Evolutionary conservation across 805 yeast genomes (phyloP).

Genomic region (Candida montana): DNA sequence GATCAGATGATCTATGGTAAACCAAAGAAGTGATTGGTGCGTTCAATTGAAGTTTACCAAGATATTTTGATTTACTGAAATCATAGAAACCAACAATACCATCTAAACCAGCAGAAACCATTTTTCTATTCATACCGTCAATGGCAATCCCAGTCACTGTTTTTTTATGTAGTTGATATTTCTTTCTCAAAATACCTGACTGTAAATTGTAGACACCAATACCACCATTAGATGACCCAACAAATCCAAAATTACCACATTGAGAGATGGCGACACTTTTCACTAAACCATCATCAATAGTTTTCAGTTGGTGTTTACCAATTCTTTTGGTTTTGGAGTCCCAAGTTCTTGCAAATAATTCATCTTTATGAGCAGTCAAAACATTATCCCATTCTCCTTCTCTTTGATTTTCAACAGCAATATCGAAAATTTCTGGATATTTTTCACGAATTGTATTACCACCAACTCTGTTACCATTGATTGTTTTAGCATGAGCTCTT

Average conservation of each 20-base stretch:
- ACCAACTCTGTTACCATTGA: conserved; percentile 45
- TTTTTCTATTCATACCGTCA: conserved; percentile 84
- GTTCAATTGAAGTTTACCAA: conserved; percentile 62
- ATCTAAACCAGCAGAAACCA: conserved; percentile 86
- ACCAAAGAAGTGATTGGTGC: conserved; percentile 75
- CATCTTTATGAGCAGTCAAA: conserved; percentile 82
- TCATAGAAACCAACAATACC: conserved; percentile 85
- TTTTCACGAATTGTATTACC: conserved; percentile 61
- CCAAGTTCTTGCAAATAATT: conserved; percentile 87
- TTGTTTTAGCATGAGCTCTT: conserved; percentile 40
- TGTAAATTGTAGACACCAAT: conserved; percentile 86
- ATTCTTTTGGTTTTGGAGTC: conserved; percentile 70
- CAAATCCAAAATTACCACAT: conserved; percentile 92
- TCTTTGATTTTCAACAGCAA: conserved; percentile 70
- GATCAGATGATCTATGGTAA: conserved; percentile 77
- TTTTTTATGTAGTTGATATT: conserved; percentile 63
- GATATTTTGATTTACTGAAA: conserved; percentile 62
- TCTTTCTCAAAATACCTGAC: conserved; percentile 77
- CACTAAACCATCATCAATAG: conserved; percentile 75
- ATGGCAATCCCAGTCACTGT: conserved; percentile 85
- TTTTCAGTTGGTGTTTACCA: conserved; percentile 64
- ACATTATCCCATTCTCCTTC: conserved; percentile 93
- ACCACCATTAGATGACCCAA: conserved; percentile 84
- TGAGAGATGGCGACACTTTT: conserved; percentile 75
- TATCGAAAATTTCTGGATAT: conserved; percentile 66